Evolutionary conservation across 2,329 filamentous ascomycete genomes (phyloP).

Genomic region (Phyllosticta paracitricarpa): DNA sequence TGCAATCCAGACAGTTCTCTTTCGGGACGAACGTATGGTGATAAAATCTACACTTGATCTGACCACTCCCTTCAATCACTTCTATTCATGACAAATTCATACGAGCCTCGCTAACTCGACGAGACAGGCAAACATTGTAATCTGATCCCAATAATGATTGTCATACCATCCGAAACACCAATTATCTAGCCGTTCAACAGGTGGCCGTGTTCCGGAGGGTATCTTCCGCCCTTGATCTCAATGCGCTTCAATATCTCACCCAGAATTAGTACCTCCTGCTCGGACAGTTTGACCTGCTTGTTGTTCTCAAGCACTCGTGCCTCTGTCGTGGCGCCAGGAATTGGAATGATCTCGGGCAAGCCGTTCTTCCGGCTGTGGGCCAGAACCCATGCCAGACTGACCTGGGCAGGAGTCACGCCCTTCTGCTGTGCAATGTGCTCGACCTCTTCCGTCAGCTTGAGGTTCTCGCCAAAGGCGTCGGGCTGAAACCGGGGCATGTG

Average conservation of each 20-base stretch:
- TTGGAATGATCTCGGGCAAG: conserved; percentile 52
- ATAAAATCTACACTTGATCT: conserved; percentile 42
- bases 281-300: conserved; percentile 29
- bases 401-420: conserved; percentile 48
- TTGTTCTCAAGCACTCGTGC: conserved; percentile 53
- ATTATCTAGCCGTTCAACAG: conserved; percentile 11
- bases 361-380: conserved; percentile 40
- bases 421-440: conserved; percentile 51
- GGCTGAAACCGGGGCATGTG: conserved; percentile 51
- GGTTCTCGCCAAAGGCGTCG: conserved; percentile 55
- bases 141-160: not conserved
- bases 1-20: conserved; percentile 37
- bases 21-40: conserved; percentile 26
- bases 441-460: conserved; percentile 51
- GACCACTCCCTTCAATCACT: conserved; percentile 17
- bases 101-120: conserved; percentile 4
- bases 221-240: conserved; percentile 33
- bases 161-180: not conserved
- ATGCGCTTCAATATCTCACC: conserved; percentile 41
- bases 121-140: not conserved
- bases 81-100: not conserved
- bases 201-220: conserved; percentile 15
- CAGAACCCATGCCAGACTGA: conserved; percentile 56
- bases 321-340: conserved; percentile 52
- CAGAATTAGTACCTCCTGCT: conserved; percentile 42